These are phyloP conservation scores for Starmerella vaccinii DNA, from an alignment of 805 yeast species.

Conservation along the genomic window DNA sequence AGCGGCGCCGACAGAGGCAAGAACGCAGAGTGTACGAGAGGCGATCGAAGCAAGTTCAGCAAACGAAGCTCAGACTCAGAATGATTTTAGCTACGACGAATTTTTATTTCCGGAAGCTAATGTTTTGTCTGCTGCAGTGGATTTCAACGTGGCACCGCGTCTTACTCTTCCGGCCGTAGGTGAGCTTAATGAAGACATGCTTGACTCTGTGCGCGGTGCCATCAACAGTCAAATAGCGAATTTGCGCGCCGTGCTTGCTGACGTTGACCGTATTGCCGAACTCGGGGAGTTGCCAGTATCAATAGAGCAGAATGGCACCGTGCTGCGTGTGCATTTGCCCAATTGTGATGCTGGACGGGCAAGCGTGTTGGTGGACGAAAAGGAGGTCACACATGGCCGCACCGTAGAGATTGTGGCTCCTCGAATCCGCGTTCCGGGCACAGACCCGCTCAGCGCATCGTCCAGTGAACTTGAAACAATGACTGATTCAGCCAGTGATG, in stretches of 20 bases:
- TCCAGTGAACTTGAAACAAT: not conserved
- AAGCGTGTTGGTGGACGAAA: slow-evolving; percentile 46
- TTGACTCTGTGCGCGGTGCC: slow-evolving; percentile 34
- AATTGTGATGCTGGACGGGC: slow-evolving; percentile 53
- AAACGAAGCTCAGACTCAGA: no score
- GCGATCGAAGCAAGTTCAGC: not conserved
- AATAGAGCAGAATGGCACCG: slow-evolving; percentile 33
- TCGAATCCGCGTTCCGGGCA: not conserved
- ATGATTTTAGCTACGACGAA: not conserved
- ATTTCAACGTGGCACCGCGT: slow-evolving; percentile 42
- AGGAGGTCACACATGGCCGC: slow-evolving; percentile 49
- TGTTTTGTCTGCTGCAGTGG: slow-evolving; percentile 33
- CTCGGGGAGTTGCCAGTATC: slow-evolving; percentile 60
- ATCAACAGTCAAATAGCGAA: slow-evolving; percentile 26
- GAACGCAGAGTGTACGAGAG: not conserved
- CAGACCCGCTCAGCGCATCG: not conserved
- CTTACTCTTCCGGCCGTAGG: slow-evolving; percentile 35
- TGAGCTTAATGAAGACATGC: slow-evolving; percentile 38
- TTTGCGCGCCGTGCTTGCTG: slow-evolving; percentile 37
- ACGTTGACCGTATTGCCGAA: slow-evolving; percentile 38
- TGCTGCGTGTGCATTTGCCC: slow-evolving; percentile 53
- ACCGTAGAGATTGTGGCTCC: slow-evolving; percentile 30
- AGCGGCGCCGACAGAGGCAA: not conserved
- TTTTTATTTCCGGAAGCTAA: not conserved
- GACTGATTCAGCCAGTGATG: not conserved